Base-by-base conservation (phyloP, 306 rosid genomes). In the Aeschynomene evenia region DNA sequence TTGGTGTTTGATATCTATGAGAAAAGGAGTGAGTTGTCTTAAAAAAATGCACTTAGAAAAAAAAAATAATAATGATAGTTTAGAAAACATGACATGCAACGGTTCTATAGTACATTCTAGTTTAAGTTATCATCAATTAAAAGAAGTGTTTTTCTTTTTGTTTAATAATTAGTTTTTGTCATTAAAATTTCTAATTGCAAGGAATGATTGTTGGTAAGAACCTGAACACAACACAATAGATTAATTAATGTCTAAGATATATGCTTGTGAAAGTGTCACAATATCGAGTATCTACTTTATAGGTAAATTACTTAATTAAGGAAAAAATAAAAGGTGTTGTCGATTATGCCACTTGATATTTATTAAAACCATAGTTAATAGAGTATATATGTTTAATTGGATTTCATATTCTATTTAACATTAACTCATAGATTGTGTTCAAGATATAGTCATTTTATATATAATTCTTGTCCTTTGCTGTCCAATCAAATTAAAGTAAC, bases 111-210 rank as follows among this genome's bases (percentile, higher is more conserved):
- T 59, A 33, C 61, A 62, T 42, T 42, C 61, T 68, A 69, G 83
- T 78, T 82, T 78, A 70, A 74, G 81, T 78, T 78, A 74, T 82
- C 86, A 74, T 82, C 86, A 43, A 74, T 78, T 39, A 78, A 82
- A 82, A n/a, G n/a, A 78, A 78, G 86, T 65, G 75, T 6, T 78
- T 43, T 43, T 70, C 31, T 52, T 78, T 70, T 45, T 28, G 15
- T 37, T 71, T 37, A 65, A 74, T 51, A 68, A 58, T 70, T 52
- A 1, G 28, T 19, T 68, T 75, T 82, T 12, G 5, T 43, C 53
- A 51, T 80, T 63, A 57, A 77, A 68, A 49, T 68, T 81, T 58
- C 39, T 66, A 72, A 76, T 39, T 68, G 76, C 46, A 59, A 73
- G 79, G 65, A 75, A 69, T 75, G 79, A 70, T 76, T 69, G 85